Evolutionary conservation across 768 basidiomycete species (phyloP).

Genomic region (Naganishia antarctica): DNA sequence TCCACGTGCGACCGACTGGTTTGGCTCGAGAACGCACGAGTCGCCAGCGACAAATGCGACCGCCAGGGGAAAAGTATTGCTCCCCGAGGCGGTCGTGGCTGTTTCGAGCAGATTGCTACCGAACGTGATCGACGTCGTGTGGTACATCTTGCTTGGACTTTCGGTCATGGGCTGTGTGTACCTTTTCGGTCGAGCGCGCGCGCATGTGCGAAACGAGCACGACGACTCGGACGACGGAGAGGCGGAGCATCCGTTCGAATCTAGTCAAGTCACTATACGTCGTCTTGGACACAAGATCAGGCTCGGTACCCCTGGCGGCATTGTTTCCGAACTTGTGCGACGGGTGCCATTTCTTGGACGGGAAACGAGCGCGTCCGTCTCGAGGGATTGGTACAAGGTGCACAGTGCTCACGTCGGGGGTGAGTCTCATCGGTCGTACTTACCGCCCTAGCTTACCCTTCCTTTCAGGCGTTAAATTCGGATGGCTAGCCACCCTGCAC

Average conservation of each 20-base stretch:
- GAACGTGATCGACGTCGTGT: not conserved
- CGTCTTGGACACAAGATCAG: not conserved
- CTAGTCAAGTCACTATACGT: not conserved
- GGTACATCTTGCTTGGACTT: not conserved
- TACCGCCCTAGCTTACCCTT: not conserved
- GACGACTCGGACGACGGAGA: not conserved
- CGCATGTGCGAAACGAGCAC: not conserved
- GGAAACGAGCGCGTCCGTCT: conserved; percentile 3
- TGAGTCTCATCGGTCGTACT: conserved; percentile 28
- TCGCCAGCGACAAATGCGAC: not conserved
- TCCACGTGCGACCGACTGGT: conserved; percentile 19
- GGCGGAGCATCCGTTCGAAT: conserved; percentile 23
- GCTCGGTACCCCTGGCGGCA: not conserved
- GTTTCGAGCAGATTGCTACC: not conserved
- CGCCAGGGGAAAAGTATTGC: not conserved
- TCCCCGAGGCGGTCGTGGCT: not conserved
- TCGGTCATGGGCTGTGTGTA: not conserved
- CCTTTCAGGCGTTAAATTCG: conserved; percentile 25
- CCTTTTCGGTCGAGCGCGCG: not conserved
- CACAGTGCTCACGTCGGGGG: conserved; percentile 37
- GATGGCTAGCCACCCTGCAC: conserved; percentile 27
- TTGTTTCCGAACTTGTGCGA: not conserved
- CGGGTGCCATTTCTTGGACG: not conserved
- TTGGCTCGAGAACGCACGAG: not conserved
- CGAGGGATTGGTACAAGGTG: conserved; percentile 26